Percentiles rank a stretch among this genome's conserved stretches.
These are phyloP conservation scores for Myxozyma melibiosi DNA, from an alignment of 805 yeast genomes.

Conservation along the genomic window DNA sequence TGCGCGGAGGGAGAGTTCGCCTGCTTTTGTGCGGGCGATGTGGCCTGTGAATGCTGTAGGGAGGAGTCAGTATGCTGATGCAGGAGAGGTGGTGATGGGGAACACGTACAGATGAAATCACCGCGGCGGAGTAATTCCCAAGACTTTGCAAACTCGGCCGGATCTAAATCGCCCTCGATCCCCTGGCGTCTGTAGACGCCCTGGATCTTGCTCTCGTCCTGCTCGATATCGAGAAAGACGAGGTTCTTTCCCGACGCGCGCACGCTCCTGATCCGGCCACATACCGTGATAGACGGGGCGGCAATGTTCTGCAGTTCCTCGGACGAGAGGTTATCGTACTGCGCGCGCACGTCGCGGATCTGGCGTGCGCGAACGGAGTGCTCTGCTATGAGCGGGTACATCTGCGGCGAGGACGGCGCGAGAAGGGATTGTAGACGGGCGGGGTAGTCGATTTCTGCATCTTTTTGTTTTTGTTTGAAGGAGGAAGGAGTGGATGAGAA, in stretches of 20 bases:
- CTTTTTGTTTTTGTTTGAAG: not conserved
- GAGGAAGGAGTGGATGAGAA: not conserved
- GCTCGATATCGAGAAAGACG: conserved; percentile 66
- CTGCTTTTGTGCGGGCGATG: conserved; percentile 75
- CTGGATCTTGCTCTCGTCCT: conserved; percentile 63
- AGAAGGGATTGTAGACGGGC: conserved; percentile 20
- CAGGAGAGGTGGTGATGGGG: not conserved
- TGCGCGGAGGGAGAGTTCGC: conserved; percentile 74
- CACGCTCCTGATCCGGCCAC: conserved; percentile 62
- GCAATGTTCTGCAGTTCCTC: conserved; percentile 11
- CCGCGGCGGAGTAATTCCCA: conserved; percentile 59
- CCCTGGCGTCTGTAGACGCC: conserved; percentile 58
- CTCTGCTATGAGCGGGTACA: conserved; percentile 19
- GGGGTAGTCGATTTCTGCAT: conserved; percentile 14
- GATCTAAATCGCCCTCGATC: conserved; percentile 45
- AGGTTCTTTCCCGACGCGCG: conserved; percentile 70
- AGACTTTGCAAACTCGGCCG: conserved; percentile 48
- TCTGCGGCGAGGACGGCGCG: conserved; percentile 1
- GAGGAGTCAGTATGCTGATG: too few species aligned
- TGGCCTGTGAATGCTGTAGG: conserved; percentile 56
- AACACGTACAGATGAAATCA: conserved; percentile 54
- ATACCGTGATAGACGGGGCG: conserved; percentile 37
- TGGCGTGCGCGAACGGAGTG: conserved; percentile 1
- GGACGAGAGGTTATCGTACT: conserved; percentile 10
- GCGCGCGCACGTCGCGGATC: conserved; percentile 4